A percentile compares a stretch with the other conserved stretches of the same genome.
These are phyloP conservation scores for Pseudogymnoascus sp. DNA, from an alignment of 2,329 filamentous ascomycete genomes.

Conservation along the genomic window DNA sequence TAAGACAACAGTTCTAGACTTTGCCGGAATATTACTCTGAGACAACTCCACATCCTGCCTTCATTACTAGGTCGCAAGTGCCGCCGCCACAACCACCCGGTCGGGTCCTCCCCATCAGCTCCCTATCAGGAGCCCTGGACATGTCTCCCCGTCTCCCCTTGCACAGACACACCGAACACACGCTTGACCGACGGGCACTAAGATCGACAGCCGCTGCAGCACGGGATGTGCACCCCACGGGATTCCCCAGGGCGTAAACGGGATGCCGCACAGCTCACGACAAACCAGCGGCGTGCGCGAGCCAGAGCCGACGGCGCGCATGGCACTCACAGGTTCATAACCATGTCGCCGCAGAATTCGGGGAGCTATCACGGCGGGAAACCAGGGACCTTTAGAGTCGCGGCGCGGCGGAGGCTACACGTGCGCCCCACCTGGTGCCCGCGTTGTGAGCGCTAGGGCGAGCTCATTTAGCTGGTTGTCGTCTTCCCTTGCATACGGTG, in stretches of 20 bases:
- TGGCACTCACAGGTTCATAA: not conserved
- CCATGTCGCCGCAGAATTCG: not conserved
- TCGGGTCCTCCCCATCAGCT: not conserved
- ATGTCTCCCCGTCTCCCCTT: not conserved
- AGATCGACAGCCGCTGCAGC: not conserved
- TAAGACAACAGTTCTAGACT: not conserved
- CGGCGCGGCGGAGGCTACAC: not conserved
- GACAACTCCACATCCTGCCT: not conserved
- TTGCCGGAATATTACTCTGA: not conserved
- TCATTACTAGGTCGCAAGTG: not conserved
- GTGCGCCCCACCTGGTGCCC: not conserved
- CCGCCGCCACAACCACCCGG: not conserved
- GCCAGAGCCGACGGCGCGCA: not conserved
- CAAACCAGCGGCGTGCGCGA: not conserved
- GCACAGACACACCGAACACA: not conserved
- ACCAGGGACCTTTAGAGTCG: slow-evolving; percentile 1
- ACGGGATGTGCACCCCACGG: not conserved
- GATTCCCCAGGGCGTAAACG: not conserved
- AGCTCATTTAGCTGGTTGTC: not conserved
- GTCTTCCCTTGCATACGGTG: not conserved
- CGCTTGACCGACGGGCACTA: not conserved
- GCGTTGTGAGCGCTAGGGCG: not conserved
- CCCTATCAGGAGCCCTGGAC: not conserved
- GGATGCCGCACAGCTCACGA: not conserved
- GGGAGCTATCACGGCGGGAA: not conserved